Evolutionary conservation across 371 early-diverging fungal genomes (phyloP), one percentile per base, ranked within the genome.

Genomic region (Mortierella polycephala): DNA sequence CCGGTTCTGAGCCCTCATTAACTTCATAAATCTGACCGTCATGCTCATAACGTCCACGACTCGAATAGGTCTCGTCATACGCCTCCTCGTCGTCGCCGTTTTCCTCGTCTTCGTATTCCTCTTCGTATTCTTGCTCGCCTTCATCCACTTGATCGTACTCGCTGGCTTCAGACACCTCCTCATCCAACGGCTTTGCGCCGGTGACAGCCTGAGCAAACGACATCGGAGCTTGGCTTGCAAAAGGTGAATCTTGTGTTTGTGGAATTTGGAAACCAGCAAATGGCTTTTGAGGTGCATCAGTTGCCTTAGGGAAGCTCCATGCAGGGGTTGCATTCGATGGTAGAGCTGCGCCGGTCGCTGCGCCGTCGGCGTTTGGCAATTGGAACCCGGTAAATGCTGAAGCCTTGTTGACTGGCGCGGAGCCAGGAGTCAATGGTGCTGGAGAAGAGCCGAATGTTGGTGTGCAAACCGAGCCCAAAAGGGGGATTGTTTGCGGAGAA

Each of bases 21-120:
- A 72, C 30, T 1, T 65, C 69, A 57, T 73, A 72, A 8, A 53
- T 67, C 42, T 72, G 69, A 12, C 77, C 77, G 53, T 71, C 72
- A 39, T 76, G 77, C 30, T 60, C 68, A 50, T 67, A 76, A 2
- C 55, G 70, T 1, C 41, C 57, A 12, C 56, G 60, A 21, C 53
- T n/a, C 14, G 30, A 44, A 6, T 57, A 41, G 1, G 45, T 47
- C 8, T 44, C 57, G 7, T 55, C 73, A 13, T 73, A 50, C 3
- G 62, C 64, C 12, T 61, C 57, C 18, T 69, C 62, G 1, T 69
- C 69, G 16, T 63, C 64, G 0, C 61, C 61, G 7, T 53, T 53
- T 9, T 63, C 62, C 16, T 62, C 66, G 1, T 56, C 70, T 46
- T 62, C 62, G 7, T 57, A 18, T 5, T 52, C 64, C n/a, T 57